These are phyloP conservation scores for Dactylis glomerata DNA, from an alignment of 176 grass and related monocot species.

Conservation along the genomic window DNA sequence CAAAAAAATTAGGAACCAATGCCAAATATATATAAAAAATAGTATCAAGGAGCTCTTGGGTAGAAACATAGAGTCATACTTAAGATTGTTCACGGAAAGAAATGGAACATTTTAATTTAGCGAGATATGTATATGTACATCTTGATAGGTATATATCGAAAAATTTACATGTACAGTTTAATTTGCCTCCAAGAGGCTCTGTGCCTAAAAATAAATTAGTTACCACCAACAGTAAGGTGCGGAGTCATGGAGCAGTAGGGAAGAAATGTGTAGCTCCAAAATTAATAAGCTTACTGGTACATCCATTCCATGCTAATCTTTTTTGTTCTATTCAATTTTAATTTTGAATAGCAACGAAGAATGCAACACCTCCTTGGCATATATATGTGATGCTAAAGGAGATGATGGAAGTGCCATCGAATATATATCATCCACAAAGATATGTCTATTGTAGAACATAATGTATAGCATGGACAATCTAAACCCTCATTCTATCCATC, in stretches of 20 bases:
- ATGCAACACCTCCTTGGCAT: background rate
- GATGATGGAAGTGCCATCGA: background rate
- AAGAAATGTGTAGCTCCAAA: background rate
- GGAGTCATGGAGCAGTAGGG: background rate
- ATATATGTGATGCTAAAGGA: background rate
- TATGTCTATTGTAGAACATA: background rate
- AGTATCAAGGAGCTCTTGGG: background rate
- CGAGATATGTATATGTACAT: background rate
- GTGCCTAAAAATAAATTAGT: background rate
- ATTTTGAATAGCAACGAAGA: background rate
- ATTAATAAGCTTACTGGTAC: background rate
- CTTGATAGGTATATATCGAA: background rate
- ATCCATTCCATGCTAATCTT: background rate
- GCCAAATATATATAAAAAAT: background rate
- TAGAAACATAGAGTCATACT: background rate
- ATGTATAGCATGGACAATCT: too few relatives aligned
- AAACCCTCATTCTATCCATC: background rate
- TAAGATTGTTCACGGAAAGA: background rate
- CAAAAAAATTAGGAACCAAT: background rate
- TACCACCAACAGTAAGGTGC: background rate
- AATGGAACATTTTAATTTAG: background rate
- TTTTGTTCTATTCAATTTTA: background rate
- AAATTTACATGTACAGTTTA: background rate
- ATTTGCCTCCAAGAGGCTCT: background rate
- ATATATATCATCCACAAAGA: background rate